Evolutionary conservation across 805 yeast genomes (phyloP), one percentile per base, ranked within the genome.

Genomic region (Myxozyma lipomycoides): DNA sequence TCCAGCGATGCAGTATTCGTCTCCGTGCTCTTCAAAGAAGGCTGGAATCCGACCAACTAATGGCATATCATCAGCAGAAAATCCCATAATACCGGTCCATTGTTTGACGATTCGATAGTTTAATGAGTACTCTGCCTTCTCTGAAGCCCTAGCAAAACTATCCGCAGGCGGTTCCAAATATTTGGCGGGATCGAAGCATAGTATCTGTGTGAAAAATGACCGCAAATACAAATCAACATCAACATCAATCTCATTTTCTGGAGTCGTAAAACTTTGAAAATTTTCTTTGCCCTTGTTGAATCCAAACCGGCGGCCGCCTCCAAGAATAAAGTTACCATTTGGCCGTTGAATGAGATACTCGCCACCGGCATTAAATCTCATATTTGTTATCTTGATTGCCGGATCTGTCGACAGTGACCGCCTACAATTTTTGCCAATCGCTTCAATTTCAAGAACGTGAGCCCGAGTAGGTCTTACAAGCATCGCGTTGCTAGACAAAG

Each of bases 51-150:
- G 73, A 21, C 79, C 79, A 18, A 75, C 74, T 44, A 69, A 67
- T 2, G 79, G 79, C 23, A 68, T 48, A 3, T 51, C 56, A 53
- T 74, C 77, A 25, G 66, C 65, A 3, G 77, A 63, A 55, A 67
- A 74, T 2, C 78, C 79, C 62, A 74, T 62, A n/a, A 75, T 73
- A 22, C 79, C 79, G 25, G 73, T 59, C 80, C 79, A 76, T 35
- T 60, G 62, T 23, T 56, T 52, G n/a, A 46, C 52, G 15, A 60
- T 41, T 17, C 39, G 30, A 37, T 40, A 49, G 4, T 43, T 15
- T 1, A 21, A 25, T 18, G 50, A 45, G 38, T 46, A 43, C 6
- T 28, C 9, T 15, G 38, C 39, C 26, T 35, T 30, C 9, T 17
- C 7, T 7, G 40, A 40, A 4, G 24, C 21, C 18, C 45, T 18